phyloP scores from a whole-genome alignment of 2,329 filamentous ascomycete species.

The Xylariaceae sp. region DNA sequence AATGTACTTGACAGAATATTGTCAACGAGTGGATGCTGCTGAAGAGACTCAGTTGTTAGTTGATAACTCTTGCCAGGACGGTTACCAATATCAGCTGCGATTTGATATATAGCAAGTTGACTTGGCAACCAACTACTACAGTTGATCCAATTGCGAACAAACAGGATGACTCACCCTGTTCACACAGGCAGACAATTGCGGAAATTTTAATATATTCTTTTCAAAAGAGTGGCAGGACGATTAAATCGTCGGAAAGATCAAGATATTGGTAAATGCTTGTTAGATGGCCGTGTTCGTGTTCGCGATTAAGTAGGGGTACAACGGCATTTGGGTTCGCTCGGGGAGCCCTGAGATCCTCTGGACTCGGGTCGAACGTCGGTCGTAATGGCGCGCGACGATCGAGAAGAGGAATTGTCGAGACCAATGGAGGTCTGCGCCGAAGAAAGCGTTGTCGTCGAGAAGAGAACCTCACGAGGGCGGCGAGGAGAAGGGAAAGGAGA shows the following conservation, averaged over 20 bases:
- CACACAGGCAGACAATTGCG: constrained; percentile 34
- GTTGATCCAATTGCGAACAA: background rate
- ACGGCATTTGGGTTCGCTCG: constrained; percentile 37
- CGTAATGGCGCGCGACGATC: constrained; percentile 30
- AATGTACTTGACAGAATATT: constrained; percentile 53
- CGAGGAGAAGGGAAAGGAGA: constrained; percentile 40
- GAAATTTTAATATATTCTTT: constrained; percentile 27
- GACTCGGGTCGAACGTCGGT: constrained; percentile 35
- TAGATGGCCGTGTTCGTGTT: constrained; percentile 34
- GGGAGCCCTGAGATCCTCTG: constrained; percentile 31
- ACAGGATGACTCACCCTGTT: constrained; percentile 36
- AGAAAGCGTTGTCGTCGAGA: constrained; percentile 41
- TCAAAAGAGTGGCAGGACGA: constrained; percentile 46
- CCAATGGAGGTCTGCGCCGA: constrained; percentile 34
- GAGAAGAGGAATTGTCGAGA: constrained; percentile 33
- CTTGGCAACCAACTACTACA: too few relatives aligned
- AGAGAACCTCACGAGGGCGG: constrained; percentile 42
- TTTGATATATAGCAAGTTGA: too few relatives aligned
- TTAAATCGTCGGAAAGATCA: constrained; percentile 40
- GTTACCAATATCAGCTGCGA: too few relatives aligned
- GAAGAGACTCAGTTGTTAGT: constrained; percentile 27
- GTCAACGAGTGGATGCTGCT: constrained; percentile 49
- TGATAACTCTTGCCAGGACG: constrained; percentile 17
- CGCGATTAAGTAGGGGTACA: constrained; percentile 36
- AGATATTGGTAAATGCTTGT: constrained; percentile 23